These are phyloP conservation scores for Lophium mytilinum DNA, from an alignment of 495 filamentous ascomycete species.

Conservation along the genomic window DNA sequence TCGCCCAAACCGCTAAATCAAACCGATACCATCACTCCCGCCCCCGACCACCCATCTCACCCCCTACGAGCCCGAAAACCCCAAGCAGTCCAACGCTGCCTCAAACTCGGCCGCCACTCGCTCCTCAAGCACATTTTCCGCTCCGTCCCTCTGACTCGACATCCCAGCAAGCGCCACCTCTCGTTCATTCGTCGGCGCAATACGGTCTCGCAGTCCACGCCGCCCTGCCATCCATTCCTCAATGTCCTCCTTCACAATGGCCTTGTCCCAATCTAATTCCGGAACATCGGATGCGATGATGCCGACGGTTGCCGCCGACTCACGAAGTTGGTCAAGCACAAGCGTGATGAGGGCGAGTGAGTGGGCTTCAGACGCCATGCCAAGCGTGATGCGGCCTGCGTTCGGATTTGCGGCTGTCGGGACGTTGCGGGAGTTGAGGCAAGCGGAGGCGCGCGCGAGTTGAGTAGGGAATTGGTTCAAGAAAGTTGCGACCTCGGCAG, in stretches of 20 bases:
- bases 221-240: conserved; percentile 62
- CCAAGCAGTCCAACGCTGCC: conserved; percentile 42
- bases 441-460: conserved; percentile 36
- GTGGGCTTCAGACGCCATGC: conserved; percentile 66
- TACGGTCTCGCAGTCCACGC: conserved; percentile 53
- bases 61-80: background rate
- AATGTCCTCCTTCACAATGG: conserved; percentile 63
- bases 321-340: conserved; percentile 54
- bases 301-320: conserved; percentile 49
- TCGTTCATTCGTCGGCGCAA: conserved; percentile 61
- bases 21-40: too few relatives aligned
- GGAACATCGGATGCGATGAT: conserved; percentile 55
- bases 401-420: conserved; percentile 49
- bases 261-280: conserved; percentile 63
- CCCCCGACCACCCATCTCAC: too few relatives aligned
- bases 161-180: conserved; percentile 55
- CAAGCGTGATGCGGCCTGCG: conserved; percentile 52
- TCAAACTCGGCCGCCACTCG: conserved; percentile 59
- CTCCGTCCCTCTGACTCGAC: conserved; percentile 24
- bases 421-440: conserved; percentile 39
- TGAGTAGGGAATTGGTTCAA: conserved; percentile 76
- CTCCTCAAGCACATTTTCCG: conserved; percentile 61
- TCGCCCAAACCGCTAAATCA: too few relatives aligned
- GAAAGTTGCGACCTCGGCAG: conserved; percentile 75
- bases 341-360: conserved; percentile 63